Evolutionary conservation across 1,284 basidiomycete genomes (phyloP).

Genomic region (Uromyces viciae-fabae): DNA sequence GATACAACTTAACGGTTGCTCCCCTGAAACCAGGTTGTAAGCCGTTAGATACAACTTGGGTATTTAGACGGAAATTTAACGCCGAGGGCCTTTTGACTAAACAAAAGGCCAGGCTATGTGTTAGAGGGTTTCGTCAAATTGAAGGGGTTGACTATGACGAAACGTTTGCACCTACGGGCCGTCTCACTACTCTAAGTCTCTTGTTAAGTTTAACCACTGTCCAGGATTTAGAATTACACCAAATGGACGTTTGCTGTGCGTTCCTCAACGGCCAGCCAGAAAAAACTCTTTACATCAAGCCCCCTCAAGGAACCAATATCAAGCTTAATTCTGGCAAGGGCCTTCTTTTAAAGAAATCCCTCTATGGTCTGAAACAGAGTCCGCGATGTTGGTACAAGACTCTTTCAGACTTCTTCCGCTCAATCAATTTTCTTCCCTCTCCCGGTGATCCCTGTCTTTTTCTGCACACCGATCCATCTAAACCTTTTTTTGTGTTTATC

Average conservation of each 20-base stretch:
- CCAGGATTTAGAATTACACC: not conserved
- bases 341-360: not conserved
- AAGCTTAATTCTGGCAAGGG: not conserved
- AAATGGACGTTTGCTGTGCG: not conserved
- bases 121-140: constrained; percentile 5
- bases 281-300: not conserved
- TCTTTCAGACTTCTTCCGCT: not conserved
- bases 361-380: constrained; percentile 19
- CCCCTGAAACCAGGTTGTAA: not conserved
- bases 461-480: not conserved
- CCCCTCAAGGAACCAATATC: not conserved
- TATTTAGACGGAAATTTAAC: not conserved
- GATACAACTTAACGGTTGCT: not conserved
- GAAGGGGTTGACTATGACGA: not conserved
- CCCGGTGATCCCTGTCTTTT: not conserved
- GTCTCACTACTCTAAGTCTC: not conserved
- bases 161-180: not conserved
- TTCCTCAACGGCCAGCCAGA: not conserved
- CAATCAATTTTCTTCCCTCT: not conserved
- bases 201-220: not conserved
- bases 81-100: not conserved
- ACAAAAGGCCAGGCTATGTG: constrained; percentile 13
- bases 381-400: not conserved
- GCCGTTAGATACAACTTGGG: constrained; percentile 1
- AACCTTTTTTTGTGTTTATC: not conserved